Conservation (phyloP, 164 flowering plant species). For the Liriodendron chinense region DNA sequence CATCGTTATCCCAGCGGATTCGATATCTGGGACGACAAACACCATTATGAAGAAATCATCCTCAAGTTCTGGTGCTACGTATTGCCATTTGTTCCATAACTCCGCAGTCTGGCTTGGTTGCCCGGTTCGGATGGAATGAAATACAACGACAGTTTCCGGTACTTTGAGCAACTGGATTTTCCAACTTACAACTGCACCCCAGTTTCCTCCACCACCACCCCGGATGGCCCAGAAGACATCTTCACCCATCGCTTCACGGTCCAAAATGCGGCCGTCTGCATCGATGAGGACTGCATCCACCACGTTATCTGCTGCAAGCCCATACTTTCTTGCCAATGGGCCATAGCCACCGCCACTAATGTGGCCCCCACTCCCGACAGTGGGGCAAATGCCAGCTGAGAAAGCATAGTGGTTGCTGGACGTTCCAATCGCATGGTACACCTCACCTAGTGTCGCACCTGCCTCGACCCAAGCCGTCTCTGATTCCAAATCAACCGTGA, state of each 20-base stretch:
- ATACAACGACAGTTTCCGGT: constrained; percentile 20
- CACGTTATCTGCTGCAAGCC: constrained; percentile 15
- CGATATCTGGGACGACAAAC: neutral
- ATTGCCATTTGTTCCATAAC: constrained; percentile 12
- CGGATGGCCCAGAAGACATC: constrained; percentile 29
- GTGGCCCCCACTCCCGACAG: constrained; percentile 7
- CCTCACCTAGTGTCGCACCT: constrained; percentile 2
- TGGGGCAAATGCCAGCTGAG: constrained; percentile 9
- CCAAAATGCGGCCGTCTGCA: constrained; percentile 12
- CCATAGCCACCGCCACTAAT: constrained; percentile 12
- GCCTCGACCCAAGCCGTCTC: constrained; percentile 8
- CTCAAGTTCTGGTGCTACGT: neutral
- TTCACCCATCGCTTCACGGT: constrained; percentile 22
- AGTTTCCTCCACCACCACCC: constrained; percentile 22
- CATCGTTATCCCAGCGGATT: neutral
- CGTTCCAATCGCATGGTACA: constrained; percentile 1
- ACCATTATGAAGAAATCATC: constrained; percentile 13
- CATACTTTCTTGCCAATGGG: neutral
- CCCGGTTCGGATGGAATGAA: neutral
- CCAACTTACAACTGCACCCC: constrained; percentile 11
- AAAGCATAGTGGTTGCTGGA: neutral
- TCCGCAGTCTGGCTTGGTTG: neutral
- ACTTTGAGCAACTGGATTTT: constrained; percentile 12
- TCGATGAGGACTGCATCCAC: constrained; percentile 17
- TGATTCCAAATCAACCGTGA: neutral